Conservation (phyloP, 139 green algal species). For the Picochlorum costavermella region DNA sequence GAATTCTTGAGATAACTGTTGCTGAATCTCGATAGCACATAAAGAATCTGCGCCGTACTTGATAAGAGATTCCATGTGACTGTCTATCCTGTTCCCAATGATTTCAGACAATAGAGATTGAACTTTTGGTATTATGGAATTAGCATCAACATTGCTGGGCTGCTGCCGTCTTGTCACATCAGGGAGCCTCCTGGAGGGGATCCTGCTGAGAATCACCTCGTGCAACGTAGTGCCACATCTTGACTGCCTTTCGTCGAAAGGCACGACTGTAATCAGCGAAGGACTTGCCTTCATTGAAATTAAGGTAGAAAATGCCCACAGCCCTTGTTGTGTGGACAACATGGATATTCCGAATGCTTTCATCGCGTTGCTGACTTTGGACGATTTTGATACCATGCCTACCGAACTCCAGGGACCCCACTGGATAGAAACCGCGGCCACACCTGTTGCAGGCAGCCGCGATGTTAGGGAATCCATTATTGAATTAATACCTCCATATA, state of each 20-base stretch:
- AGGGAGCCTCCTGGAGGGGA: not conserved
- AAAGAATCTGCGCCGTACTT: constrained; percentile 2
- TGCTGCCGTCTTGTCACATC: not conserved
- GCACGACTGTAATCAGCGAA: not conserved
- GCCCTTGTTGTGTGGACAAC: constrained; percentile 38
- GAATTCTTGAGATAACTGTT: constrained; percentile 12
- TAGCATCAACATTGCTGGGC: not conserved
- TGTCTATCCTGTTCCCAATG: not conserved
- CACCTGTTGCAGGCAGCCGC: constrained; percentile 11
- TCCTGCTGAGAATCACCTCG: no score
- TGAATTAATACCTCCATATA: constrained; percentile 36
- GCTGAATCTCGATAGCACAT: constrained; percentile 15
- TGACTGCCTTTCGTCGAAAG: not conserved
- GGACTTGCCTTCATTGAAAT: not conserved
- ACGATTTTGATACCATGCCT: constrained; percentile 38
- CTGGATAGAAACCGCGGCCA: constrained; percentile 29
- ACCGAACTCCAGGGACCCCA: constrained; percentile 43
- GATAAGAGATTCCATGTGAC: not conserved
- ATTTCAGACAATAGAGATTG: not conserved
- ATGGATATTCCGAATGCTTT: constrained; percentile 54
- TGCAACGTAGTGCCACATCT: no score
- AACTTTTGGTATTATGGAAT: constrained; percentile 3
- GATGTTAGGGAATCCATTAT: constrained; percentile 20
- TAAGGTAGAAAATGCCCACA: constrained; percentile 28
- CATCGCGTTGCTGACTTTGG: constrained; percentile 28